Conservation (phyloP, 805 yeast species). For the Metschnikowia baotianmanensis region DNA sequence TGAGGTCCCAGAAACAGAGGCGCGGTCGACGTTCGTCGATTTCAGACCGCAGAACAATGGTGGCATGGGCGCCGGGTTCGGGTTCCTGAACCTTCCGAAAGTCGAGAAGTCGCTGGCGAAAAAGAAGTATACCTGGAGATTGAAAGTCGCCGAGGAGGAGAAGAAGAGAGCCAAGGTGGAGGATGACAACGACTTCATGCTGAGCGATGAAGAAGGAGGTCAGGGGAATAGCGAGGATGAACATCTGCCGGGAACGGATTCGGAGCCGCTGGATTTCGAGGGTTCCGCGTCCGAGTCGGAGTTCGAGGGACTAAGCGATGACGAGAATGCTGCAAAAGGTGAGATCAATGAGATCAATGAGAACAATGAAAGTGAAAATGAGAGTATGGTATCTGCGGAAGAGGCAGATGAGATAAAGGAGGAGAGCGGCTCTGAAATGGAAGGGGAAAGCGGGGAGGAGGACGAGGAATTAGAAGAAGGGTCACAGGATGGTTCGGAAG, state of each 20-base stretch:
- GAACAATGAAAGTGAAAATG: neutral
- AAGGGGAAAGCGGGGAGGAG: slow-evolving; percentile 21
- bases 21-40: slow-evolving; percentile 56
- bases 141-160: slow-evolving; percentile 37
- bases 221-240: slow-evolving; percentile 25
- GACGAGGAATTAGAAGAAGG: slow-evolving; percentile 15
- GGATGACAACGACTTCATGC: slow-evolving; percentile 60
- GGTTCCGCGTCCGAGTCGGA: neutral
- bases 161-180: slow-evolving; percentile 43
- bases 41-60: slow-evolving; percentile 61
- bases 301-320: neutral
- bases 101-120: slow-evolving; percentile 33
- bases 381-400: slow-evolving; percentile 20
- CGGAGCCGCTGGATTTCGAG: slow-evolving; percentile 8
- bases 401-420: neutral
- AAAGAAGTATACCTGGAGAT: slow-evolving; percentile 72
- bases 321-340: no score
- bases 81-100: slow-evolving; percentile 55
- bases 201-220: slow-evolving; percentile 30
- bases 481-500: no score
- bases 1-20: slow-evolving; percentile 17
- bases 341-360: neutral
- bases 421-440: slow-evolving; percentile 3
- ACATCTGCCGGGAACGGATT: slow-evolving; percentile 9
- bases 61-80: slow-evolving; percentile 68